Evolutionary conservation across 192 early-diverging fungal genomes (phyloP), one percentile per base, ranked within the genome.

Genomic region (Haplosporangium gracile): DNA sequence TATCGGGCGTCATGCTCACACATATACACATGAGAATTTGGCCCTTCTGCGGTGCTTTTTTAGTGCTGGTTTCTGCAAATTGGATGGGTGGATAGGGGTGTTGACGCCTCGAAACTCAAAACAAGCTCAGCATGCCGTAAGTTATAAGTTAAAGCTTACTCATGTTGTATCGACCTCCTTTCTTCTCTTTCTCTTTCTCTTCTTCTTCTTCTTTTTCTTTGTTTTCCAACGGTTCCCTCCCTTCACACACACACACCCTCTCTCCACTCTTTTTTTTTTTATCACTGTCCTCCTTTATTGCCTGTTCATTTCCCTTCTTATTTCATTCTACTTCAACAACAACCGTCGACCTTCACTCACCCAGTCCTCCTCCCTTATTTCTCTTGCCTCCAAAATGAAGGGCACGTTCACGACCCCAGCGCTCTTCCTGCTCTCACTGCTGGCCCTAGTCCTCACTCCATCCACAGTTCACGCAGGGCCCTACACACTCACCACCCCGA

Each of bases 401-500:
- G 60, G 26, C 45, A 42, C 42, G 2, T n/a, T 71, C 73, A 11
- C 51, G 68, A 10, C 34, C 51, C 22, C 38, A 11, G 47, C 39
- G 9, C 49, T 81, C 74, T 15, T 75, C 63, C n/a, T 74, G 39
- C 71, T 81, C 60, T 42, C 43, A 24, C 24, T 74, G 39, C 49
- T 74, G 57, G 32, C 53, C n/a, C 10, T 65, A n/a, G 26, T 53
- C 38, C 53, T 40, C 29, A 39, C 70, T 51, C 49, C 60, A 20
- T 55, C 75, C 20, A 47, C 74, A 13, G 39, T 34, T 13, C 65
- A 34, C 26, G 82, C 73, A 15, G 77, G 32, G 4, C 18, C 36
- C 1, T 85, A 85, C 60, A 80, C 83, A 1, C 40, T 80, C 36
- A 2, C 18, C 3, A 69, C 83, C 6, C 83, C 83, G 1, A 85